Conservation (phyloP, 225 moss, liverwort and hornwort species). For the Sphagnum contortum region DNA sequence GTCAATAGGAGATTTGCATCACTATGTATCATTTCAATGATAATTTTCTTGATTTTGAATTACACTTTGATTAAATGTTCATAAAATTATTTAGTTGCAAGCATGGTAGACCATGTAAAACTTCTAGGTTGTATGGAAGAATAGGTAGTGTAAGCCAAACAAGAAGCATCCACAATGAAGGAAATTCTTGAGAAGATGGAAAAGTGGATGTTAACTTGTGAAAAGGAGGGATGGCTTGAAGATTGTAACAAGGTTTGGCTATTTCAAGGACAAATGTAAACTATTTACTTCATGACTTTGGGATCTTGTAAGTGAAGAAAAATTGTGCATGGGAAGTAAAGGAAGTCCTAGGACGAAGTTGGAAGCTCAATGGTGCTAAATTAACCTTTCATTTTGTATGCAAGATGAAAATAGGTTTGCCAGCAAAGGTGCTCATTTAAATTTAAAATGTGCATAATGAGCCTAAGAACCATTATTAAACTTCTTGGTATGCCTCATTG, state of each 20-base stretch:
- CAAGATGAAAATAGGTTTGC: conserved; percentile 97
- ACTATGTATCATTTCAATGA: too few species aligned
- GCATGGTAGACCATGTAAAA: conserved; percentile 56
- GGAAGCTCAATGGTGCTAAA: too few species aligned
- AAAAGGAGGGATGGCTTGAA: conserved; percentile 65
- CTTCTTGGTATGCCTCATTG: conserved; percentile 56
- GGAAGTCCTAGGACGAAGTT: too few species aligned
- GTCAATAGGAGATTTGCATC: conserved; percentile 10
- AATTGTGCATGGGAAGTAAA: too few species aligned
- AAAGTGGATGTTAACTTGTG: conserved; percentile 57
- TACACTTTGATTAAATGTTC: too few species aligned
- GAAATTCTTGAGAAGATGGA: conserved; percentile 72
- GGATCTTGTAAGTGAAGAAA: too few species aligned
- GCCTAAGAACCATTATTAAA: conserved; percentile 77
- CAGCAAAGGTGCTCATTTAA: conserved; percentile 91
- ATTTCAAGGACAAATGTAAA: neutral
- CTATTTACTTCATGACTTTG: too few species aligned
- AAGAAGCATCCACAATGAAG: conserved; percentile 46
- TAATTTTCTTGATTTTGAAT: too few species aligned
- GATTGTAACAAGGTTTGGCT: conserved; percentile 51
- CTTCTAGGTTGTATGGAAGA: conserved; percentile 54
- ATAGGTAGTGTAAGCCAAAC: conserved; percentile 44
- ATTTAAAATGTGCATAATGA: conserved; percentile 81
- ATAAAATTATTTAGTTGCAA: too few species aligned
- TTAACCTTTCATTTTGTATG: too few species aligned